Conservation (phyloP, 2,329 filamentous ascomycete genomes). For the Gaeumannomyces tritici region DNA sequence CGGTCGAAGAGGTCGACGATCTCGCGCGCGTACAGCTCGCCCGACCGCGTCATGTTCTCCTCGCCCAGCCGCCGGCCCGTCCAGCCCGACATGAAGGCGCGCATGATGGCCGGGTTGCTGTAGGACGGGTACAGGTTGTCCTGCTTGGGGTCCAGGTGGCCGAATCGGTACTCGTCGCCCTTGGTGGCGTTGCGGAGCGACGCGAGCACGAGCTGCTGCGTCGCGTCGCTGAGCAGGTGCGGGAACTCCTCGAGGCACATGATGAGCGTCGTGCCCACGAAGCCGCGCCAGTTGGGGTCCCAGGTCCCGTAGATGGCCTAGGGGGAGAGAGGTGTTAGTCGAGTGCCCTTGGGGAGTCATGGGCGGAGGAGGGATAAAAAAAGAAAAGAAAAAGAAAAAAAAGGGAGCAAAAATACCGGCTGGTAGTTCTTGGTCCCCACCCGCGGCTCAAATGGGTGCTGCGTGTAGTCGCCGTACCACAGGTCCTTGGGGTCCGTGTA, state of each 20-base stretch:
- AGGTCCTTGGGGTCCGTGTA: constrained; percentile 40
- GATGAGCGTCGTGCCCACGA: constrained; percentile 49
- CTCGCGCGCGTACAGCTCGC: constrained; percentile 45
- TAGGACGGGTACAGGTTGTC: constrained; percentile 51
- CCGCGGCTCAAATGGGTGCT: constrained; percentile 46
- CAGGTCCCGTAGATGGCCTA: constrained; percentile 37
- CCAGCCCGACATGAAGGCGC: constrained; percentile 52
- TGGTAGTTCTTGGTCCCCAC: constrained; percentile 42
- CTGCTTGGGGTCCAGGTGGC: constrained; percentile 35
- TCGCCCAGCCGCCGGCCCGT: constrained; percentile 43
- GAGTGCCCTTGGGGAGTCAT: too few species aligned
- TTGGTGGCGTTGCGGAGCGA: constrained; percentile 44
- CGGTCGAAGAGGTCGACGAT: constrained; percentile 47
- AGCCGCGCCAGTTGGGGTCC: constrained; percentile 58
- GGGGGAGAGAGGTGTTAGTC: background rate
- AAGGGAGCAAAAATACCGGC: constrained; percentile 8
- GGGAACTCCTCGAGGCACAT: constrained; percentile 49
- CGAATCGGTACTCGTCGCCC: constrained; percentile 52
- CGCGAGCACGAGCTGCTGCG: constrained; percentile 35
- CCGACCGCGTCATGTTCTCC: constrained; percentile 47
- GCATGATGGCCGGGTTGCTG: constrained; percentile 37
- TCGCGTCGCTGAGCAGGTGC: constrained; percentile 27
- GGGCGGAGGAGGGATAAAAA: too few species aligned
- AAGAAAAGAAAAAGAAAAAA: background rate
- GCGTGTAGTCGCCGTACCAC: constrained; percentile 44